Evolutionary conservation across 331 rosid species (phyloP).

Genomic region (Acacia pycnantha): DNA sequence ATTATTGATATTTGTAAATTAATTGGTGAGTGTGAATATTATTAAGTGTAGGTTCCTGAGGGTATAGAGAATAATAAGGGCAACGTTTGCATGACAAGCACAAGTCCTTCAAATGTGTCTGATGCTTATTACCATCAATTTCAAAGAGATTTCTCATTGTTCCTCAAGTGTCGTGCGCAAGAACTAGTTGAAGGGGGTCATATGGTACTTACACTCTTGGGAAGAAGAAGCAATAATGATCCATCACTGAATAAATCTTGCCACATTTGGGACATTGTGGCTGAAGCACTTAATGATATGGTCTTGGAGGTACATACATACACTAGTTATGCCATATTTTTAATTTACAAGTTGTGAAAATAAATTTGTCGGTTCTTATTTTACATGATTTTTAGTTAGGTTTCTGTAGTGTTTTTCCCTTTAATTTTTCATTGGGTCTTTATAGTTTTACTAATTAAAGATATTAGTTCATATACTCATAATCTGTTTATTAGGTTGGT

Average conservation of each 20-base stretch:
- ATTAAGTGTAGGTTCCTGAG: neutral
- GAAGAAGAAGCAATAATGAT: neutral
- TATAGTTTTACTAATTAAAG: too few relatives aligned
- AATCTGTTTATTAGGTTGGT: too few relatives aligned
- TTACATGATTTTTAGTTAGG: too few relatives aligned
- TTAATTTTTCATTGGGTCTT: too few relatives aligned
- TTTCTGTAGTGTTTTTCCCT: too few relatives aligned
- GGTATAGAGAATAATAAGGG: neutral
- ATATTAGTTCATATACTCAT: too few relatives aligned
- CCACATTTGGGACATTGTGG: neutral
- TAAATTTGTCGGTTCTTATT: neutral
- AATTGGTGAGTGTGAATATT: neutral
- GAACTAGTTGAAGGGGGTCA: neutral
- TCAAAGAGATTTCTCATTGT: neutral
- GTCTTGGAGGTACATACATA: neutral
- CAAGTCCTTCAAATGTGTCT: neutral
- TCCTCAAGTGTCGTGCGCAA: neutral
- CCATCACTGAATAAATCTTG: neutral
- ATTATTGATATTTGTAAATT: neutral
- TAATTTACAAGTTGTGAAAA: too few relatives aligned
- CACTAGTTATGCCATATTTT: neutral
- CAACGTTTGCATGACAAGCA: neutral
- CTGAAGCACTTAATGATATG: neutral
- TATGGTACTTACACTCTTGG: neutral
- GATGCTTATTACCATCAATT: neutral